Evolutionary conservation across 805 yeast genomes (phyloP).

Genomic region (Saccharomycopsis fermentans): DNA sequence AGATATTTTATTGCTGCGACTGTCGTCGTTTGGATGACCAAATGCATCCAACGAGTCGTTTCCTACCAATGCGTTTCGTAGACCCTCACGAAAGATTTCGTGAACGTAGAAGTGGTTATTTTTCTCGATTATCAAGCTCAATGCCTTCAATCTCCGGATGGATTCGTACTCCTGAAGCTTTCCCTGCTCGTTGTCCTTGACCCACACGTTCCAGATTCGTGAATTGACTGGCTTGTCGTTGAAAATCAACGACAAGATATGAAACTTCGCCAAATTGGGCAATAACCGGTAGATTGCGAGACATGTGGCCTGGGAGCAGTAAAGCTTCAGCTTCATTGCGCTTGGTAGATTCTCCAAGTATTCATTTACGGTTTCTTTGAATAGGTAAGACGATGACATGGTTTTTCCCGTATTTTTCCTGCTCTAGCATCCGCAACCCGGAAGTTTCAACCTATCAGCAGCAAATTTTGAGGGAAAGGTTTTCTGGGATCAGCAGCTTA

Average conservation of each 20-base stretch:
- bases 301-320: slow-evolving; percentile 87
- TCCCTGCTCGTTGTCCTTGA: slow-evolving; percentile 41
- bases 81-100: slow-evolving; percentile 61
- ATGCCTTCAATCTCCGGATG: slow-evolving; percentile 58
- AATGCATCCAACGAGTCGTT: slow-evolving; percentile 57
- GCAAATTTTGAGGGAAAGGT: no score
- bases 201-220: slow-evolving; percentile 65
- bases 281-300: slow-evolving; percentile 83
- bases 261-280: slow-evolving; percentile 83
- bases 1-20: slow-evolving; percentile 40
- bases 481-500: no score
- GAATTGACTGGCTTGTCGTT: slow-evolving; percentile 62
- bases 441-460: no score
- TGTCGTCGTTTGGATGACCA: slow-evolving; percentile 40
- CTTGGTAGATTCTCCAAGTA: slow-evolving; percentile 86
- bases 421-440: no score
- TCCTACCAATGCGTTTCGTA: slow-evolving; percentile 80
- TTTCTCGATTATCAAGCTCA: slow-evolving; percentile 63
- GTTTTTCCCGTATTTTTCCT: no score
- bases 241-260: slow-evolving; percentile 79
- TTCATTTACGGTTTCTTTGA: slow-evolving; percentile 71
- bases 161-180: slow-evolving; percentile 57
- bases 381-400: slow-evolving; percentile 26
- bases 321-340: slow-evolving; percentile 71
- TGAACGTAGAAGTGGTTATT: slow-evolving; percentile 47